Base-by-base conservation (phyloP, 2,329 filamentous ascomycete genomes). In the Ophiostoma montium region DNA sequence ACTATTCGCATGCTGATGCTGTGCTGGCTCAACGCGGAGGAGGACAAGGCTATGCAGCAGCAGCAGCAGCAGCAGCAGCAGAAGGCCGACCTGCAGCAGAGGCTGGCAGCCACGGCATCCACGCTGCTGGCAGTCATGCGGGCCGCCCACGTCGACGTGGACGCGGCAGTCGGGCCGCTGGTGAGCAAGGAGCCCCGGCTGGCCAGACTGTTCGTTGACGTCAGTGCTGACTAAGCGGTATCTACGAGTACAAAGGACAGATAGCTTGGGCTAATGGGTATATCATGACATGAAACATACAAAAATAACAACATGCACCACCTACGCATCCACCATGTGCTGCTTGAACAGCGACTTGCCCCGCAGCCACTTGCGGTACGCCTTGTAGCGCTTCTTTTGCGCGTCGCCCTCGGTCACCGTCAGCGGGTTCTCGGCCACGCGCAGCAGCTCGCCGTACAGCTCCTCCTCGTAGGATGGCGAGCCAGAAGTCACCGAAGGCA, bases 291-390 rank as follows among this genome's bases (percentile, higher is more conserved):
- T 18, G 8, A 35, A 41, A 21, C 8, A 15, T n/a, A 7, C 4
- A 30, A 35, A 30, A 27, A 44, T 9, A 39, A 35, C 33, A 44
- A 38, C 19, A 42, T n/a, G 19, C 9, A 18, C 33, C 16, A 3
- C 18, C 76, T 49, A 48, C 7, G 45, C 49, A 30, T 56, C 75
- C 47, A 77, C 70, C 42, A 82, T 78, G 63, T 82, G 79, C 71
- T 95, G 89, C 67, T 96, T 96, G 64, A 96, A 96, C 59, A 96
- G 75, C 59, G 87, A 95, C 70, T 95, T 96, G 16, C 90, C 90
- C 54, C 81, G 76, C 60, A 98, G 70, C 90, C 92, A 98, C 66
- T 95, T 94, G 59, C 82, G 71, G 66, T 98, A 98, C 10, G 89
- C 86, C 67, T 95, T 96, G 65, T 98, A 98, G 57, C 92, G 74